Evolutionary conservation across 2,329 filamentous ascomycete genomes (phyloP).

Genomic region (Pseudocercospora ulei): DNA sequence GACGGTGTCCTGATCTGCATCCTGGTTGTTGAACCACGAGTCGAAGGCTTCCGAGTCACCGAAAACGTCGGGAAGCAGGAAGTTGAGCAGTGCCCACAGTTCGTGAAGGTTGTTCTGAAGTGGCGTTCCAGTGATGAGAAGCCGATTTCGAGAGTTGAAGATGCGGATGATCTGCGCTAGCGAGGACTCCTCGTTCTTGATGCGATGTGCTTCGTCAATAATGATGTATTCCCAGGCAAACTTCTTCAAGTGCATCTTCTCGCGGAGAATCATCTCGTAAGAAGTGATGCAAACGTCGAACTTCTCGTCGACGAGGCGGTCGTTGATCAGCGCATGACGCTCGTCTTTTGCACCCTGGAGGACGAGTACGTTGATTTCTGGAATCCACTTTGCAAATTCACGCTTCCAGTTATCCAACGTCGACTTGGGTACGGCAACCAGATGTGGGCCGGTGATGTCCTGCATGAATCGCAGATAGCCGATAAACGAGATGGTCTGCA

Average conservation of each 20-base stretch:
- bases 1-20: conserved; percentile 84
- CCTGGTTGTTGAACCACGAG: conserved; percentile 91
- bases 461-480: conserved; percentile 88
- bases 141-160: conserved; percentile 88
- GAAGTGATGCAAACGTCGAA: conserved; percentile 98
- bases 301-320: conserved; percentile 82
- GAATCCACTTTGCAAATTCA: conserved; percentile 88
- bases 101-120: conserved; percentile 98
- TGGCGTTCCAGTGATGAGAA: conserved; percentile 92
- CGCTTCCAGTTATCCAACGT: conserved; percentile 98
- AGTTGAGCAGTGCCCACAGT: conserved; percentile 94
- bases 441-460: conserved; percentile 79
- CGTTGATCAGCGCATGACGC: conserved; percentile 75
- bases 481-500: conserved; percentile 94
- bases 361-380: conserved; percentile 86
- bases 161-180: conserved; percentile 91
- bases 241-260: conserved; percentile 90
- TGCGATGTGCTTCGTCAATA: conserved; percentile 93
- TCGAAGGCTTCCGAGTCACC: conserved; percentile 95
- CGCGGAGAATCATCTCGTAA: conserved; percentile 96
- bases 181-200: conserved; percentile 98
- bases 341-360: conserved; percentile 94
- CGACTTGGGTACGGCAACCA: conserved; percentile 89
- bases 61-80: conserved; percentile 94
- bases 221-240: conserved; percentile 99